Evolutionary conservation across 495 filamentous ascomycete genomes (phyloP).

Genomic region (Tetracladium marchalianum): DNA sequence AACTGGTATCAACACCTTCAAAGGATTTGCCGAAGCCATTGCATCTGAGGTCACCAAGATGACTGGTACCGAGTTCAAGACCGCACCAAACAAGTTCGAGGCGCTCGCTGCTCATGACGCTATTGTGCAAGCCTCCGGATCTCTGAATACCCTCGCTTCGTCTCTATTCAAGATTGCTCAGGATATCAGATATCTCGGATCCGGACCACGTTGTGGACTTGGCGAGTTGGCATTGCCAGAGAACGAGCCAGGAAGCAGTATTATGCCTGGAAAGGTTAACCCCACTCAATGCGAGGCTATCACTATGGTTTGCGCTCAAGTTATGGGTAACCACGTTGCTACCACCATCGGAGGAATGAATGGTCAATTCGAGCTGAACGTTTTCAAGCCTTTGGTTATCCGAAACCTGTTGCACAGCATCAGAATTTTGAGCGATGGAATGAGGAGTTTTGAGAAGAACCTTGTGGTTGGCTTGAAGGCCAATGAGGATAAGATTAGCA

Average conservation of each 20-base stretch:
- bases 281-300: constrained; percentile 96
- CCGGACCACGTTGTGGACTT: constrained; percentile 89
- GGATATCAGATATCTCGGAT: constrained; percentile 94
- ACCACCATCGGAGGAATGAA: constrained; percentile 90
- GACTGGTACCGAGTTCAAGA: constrained; percentile 88
- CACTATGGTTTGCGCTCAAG: constrained; percentile 96
- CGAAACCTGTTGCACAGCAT: constrained; percentile 87
- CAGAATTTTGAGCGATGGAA: constrained; percentile 79
- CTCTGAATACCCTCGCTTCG: constrained; percentile 83
- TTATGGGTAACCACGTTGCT: constrained; percentile 93
- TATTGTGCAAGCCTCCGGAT: constrained; percentile 85
- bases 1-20: constrained; percentile 94
- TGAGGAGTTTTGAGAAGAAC: constrained; percentile 90
- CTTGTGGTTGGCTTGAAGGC: constrained; percentile 81
- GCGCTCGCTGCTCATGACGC: constrained; percentile 95
- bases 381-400: constrained; percentile 97
- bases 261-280: constrained; percentile 99
- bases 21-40: constrained; percentile 88
- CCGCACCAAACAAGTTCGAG: constrained; percentile 98
- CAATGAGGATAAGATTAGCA: constrained; percentile 81
- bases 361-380: constrained; percentile 97
- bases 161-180: constrained; percentile 98
- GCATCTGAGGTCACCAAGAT: constrained; percentile 83
- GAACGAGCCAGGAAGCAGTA: constrained; percentile 94
- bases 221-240: constrained; percentile 88